Percentiles rank a stretch among this genome's conserved stretches.
Evolutionary conservation across 2,329 filamentous ascomycete genomes (phyloP).

Genomic region (Setomelanomma holmii): DNA sequence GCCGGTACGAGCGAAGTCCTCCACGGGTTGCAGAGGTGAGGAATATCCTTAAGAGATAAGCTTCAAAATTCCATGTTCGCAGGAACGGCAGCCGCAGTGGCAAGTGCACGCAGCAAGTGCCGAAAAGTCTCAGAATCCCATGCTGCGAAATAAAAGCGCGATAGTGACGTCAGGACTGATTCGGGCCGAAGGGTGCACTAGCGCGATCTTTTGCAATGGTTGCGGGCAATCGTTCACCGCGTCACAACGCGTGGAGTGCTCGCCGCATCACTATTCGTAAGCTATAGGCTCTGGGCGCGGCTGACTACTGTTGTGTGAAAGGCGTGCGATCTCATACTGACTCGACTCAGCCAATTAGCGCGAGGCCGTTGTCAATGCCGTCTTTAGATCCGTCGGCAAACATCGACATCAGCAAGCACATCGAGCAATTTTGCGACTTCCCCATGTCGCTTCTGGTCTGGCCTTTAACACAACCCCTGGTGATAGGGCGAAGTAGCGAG

Average conservation of each 20-base stretch:
- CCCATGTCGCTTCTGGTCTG: slow-evolving; percentile 13
- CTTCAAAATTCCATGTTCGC: background rate
- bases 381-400: slow-evolving; percentile 4
- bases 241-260: slow-evolving; percentile 14
- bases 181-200: slow-evolving; percentile 2
- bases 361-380: slow-evolving; percentile 12
- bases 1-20: no score
- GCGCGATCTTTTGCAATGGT: slow-evolving; percentile 1
- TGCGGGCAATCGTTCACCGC: slow-evolving; percentile 2
- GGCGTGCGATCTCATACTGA: background rate
- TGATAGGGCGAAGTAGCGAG: slow-evolving; percentile 9
- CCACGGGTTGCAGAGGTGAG: background rate
- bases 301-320: slow-evolving; percentile 12
- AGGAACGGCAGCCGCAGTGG: background rate
- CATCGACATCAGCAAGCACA: slow-evolving; percentile 18
- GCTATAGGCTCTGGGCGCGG: slow-evolving; percentile 15
- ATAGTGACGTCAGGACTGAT: slow-evolving; percentile 4
- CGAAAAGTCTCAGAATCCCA: background rate
- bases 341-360: slow-evolving; percentile 15
- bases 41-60: background rate
- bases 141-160: background rate
- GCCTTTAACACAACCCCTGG: slow-evolving; percentile 1
- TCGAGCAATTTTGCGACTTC: slow-evolving; percentile 8
- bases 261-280: slow-evolving; percentile 19
- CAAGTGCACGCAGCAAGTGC: background rate